These are phyloP conservation scores for Colletotrichum sojae DNA, from an alignment of 2,329 filamentous ascomycete species.

Conservation along the genomic window DNA sequence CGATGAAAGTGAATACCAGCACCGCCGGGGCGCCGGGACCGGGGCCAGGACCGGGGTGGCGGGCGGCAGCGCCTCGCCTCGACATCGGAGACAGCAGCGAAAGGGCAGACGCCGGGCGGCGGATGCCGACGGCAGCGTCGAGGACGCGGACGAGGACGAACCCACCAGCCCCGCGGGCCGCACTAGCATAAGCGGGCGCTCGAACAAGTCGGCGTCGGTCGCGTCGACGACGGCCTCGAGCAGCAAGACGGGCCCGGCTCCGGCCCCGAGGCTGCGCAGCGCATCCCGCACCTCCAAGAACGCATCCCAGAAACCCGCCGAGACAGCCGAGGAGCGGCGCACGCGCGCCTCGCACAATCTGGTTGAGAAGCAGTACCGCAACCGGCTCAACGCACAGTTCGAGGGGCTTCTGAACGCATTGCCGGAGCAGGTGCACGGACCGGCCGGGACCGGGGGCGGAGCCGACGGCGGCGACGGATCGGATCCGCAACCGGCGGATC, in stretches of 20 bases:
- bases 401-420: constrained; percentile 48
- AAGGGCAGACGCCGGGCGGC: constrained; percentile 37
- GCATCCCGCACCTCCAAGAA: constrained; percentile 50
- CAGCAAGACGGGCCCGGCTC: constrained; percentile 29
- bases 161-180: constrained; percentile 32
- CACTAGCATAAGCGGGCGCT: constrained; percentile 31
- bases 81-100: constrained; percentile 13
- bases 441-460: constrained; percentile 14
- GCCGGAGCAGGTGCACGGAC: constrained; percentile 44
- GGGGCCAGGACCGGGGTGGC: neutral
- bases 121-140: constrained; percentile 9
- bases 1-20: constrained; percentile 9
- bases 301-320: constrained; percentile 43
- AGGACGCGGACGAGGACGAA: constrained; percentile 14
- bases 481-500: constrained; percentile 43
- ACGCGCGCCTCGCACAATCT: constrained; percentile 51
- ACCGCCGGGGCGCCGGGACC: neutral
- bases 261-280: constrained; percentile 45
- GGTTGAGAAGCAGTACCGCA: constrained; percentile 53
- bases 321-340: constrained; percentile 48
- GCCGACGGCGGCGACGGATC: constrained; percentile 27
- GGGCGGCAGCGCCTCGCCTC: constrained; percentile 8
- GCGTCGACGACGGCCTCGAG: constrained; percentile 29
- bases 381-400: constrained; percentile 51
- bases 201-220: constrained; percentile 25